Evolutionary conservation across 164 flowering plant genomes (phyloP).

Genomic region (Vitis amurensis): DNA sequence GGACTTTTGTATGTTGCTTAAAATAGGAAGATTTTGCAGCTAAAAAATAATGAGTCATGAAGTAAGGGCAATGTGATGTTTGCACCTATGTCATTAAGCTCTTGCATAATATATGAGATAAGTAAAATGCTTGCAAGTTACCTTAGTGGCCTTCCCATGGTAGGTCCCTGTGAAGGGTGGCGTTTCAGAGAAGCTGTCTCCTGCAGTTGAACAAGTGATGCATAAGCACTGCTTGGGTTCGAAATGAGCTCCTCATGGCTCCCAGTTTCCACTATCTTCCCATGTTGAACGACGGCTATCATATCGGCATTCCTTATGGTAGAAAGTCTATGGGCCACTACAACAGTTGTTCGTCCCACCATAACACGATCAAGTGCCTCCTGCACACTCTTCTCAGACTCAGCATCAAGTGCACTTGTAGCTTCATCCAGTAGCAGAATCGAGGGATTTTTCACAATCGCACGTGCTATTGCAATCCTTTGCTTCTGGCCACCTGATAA

Average conservation of each 20-base stretch:
- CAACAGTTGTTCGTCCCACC: conserved; percentile 90
- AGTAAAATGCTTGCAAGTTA: conserved; percentile 10
- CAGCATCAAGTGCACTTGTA: conserved; percentile 94
- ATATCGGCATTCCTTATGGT: conserved; percentile 87
- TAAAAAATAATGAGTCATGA: too few relatives aligned
- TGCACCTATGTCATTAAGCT: too few relatives aligned
- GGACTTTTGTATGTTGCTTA: too few relatives aligned
- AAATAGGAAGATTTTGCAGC: too few relatives aligned
- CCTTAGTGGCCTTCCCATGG: conserved; percentile 61
- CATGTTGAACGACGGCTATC: conserved; percentile 82
- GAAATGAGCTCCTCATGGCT: conserved; percentile 87
- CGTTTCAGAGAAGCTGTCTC: conserved; percentile 54
- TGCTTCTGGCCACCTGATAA: conserved; percentile 98
- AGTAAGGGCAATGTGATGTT: too few relatives aligned
- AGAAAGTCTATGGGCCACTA: conserved; percentile 96
- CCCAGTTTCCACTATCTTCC: conserved; percentile 85
- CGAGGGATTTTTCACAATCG: conserved; percentile 86
- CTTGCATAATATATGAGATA: not conserved
- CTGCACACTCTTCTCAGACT: conserved; percentile 96
- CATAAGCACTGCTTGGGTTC: conserved; percentile 62
- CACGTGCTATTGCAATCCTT: conserved; percentile 91
- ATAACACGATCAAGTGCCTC: conserved; percentile 95
- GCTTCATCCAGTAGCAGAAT: conserved; percentile 92
- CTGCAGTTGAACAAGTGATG: conserved; percentile 77
- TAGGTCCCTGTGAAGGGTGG: conserved; percentile 38